Evolutionary conservation across 257 asterid species (phyloP).

Genomic region (Leptodermis oblonga): DNA sequence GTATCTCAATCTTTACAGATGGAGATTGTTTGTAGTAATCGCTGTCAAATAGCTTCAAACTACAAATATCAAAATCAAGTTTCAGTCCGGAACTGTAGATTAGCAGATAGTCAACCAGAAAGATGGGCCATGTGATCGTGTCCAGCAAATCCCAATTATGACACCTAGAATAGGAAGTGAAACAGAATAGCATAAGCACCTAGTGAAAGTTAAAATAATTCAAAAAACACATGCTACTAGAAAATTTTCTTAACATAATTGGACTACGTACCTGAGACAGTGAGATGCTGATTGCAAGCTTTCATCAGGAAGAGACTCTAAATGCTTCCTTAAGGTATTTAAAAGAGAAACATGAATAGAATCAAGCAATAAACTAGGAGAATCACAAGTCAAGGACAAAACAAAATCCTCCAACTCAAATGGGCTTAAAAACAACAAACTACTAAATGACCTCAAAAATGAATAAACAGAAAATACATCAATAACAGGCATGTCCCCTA

Average conservation of each 20-base stretch:
- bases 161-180: constrained; percentile 44
- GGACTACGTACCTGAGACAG: constrained; percentile 65
- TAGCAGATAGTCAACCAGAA: constrained; percentile 72
- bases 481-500: constrained; percentile 55
- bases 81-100: constrained; percentile 59
- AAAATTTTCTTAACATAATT: constrained; percentile 14
- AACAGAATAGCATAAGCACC: constrained; percentile 23
- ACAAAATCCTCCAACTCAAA: constrained; percentile 77
- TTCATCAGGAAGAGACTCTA: constrained; percentile 65
- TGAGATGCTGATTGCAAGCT: constrained; percentile 58
- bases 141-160: constrained; percentile 95
- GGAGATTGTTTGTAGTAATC: constrained; percentile 68
- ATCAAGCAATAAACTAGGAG: constrained; percentile 67
- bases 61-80: constrained; percentile 56
- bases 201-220: background rate
- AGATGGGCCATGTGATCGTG: constrained; percentile 92
- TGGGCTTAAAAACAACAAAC: constrained; percentile 80
- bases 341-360: constrained; percentile 77
- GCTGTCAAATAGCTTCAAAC: constrained; percentile 46
- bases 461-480: constrained; percentile 75
- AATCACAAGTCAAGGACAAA: constrained; percentile 52
- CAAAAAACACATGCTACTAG: background rate
- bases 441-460: constrained; percentile 93
- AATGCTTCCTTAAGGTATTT: constrained; percentile 69
- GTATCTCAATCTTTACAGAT: constrained; percentile 66